phyloP scores from a whole-genome alignment of 768 basidiomycete genomes.

The Psilocybe cubensis region DNA sequence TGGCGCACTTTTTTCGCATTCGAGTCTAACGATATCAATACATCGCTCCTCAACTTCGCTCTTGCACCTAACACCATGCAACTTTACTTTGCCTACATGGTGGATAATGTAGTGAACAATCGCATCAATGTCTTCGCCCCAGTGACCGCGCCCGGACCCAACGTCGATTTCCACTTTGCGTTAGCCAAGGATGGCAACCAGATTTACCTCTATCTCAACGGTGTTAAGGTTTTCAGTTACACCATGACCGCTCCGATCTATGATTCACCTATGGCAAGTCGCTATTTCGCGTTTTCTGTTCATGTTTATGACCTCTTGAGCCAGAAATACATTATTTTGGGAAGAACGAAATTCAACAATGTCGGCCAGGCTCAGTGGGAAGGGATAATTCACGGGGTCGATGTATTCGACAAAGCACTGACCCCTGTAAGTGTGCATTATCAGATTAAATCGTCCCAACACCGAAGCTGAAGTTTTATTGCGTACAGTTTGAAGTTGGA shows the following conservation, averaged over 20 bases:
- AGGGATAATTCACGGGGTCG: neutral
- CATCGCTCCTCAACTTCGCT: conserved; percentile 1
- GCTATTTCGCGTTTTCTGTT: neutral
- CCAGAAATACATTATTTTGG: neutral
- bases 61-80: conserved; percentile 2
- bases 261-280: neutral
- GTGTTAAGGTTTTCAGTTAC: neutral
- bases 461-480: too few relatives aligned
- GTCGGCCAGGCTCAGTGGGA: neutral
- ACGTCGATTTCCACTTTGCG: neutral
- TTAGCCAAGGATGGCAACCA: neutral
- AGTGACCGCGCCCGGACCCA: neutral
- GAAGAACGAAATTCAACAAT: neutral
- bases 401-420: neutral
- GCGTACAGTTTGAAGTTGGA: neutral
- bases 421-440: neutral
- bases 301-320: too few relatives aligned
- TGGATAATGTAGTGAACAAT: neutral
- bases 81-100: neutral
- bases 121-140: neutral
- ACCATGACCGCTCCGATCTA: neutral
- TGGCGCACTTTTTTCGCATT: conserved; percentile 4
- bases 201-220: neutral
- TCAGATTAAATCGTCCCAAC: too few relatives aligned
- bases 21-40: neutral